A percentile compares a stretch with the other conserved stretches of the same genome.
These are phyloP conservation scores for Trypethelium eluteriae DNA, from an alignment of 495 filamentous ascomycete genomes.

Conservation along the genomic window DNA sequence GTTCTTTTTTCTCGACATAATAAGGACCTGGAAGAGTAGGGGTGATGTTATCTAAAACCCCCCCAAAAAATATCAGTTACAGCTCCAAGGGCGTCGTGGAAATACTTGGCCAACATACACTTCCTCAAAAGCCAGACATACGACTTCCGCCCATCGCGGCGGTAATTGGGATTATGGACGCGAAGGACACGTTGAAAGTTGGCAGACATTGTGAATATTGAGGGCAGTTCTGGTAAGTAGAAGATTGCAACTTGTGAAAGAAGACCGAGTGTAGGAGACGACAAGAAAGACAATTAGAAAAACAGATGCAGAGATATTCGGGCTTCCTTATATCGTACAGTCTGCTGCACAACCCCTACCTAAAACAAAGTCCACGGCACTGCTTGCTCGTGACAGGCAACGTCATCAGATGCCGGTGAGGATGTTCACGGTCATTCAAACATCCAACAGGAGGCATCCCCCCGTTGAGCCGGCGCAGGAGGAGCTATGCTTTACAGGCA, in stretches of 20 bases:
- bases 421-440: not conserved
- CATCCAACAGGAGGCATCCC: not conserved
- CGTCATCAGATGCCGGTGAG: not conserved
- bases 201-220: not conserved
- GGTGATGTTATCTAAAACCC: conserved; percentile 44
- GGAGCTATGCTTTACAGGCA: not conserved
- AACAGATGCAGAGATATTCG: not conserved
- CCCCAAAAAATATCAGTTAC: not conserved
- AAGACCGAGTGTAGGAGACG: not conserved
- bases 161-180: conserved; percentile 53
- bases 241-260: not conserved
- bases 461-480: too few relatives aligned
- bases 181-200: conserved; percentile 23
- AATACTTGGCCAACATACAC: conserved; percentile 32
- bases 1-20: conserved; percentile 41
- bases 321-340: not conserved
- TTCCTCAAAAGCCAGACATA: conserved; percentile 64
- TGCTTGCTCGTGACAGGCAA: conserved; percentile 1
- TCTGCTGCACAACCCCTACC: not conserved
- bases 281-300: not conserved
- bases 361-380: not conserved
- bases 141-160: conserved; percentile 60
- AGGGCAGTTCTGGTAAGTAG: not conserved
- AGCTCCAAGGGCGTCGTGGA: not conserved
- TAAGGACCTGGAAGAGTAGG: conserved; percentile 66